Percentiles rank a stretch among this genome's conserved stretches.
Conservation (phyloP, 306 rosid species). For the Benincasa hispida region DNA sequence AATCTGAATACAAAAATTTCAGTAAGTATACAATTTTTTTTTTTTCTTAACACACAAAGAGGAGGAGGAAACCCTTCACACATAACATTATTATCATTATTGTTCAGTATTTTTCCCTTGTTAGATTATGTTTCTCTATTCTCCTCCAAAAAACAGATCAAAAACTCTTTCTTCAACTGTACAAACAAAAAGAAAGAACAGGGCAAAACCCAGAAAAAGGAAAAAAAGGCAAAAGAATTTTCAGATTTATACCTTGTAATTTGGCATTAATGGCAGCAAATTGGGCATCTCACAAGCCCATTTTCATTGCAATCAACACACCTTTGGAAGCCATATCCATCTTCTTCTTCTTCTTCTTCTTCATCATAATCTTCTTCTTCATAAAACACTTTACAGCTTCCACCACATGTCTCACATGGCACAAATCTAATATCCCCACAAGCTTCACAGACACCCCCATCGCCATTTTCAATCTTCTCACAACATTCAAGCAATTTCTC, state of each 20-base stretch:
- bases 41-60: not conserved
- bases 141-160: slow-evolving; percentile 11
- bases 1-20: slow-evolving; percentile 9
- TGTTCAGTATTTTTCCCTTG: not conserved
- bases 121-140: not conserved
- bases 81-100: not conserved
- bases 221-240: not conserved
- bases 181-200: slow-evolving; percentile 33
- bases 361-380: slow-evolving; percentile 32
- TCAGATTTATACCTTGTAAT: slow-evolving; percentile 22
- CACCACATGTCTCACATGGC: slow-evolving; percentile 83
- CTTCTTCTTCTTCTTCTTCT: slow-evolving; percentile 19
- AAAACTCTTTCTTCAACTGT: slow-evolving; percentile 20
- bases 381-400: slow-evolving; percentile 83
- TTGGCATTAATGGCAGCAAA: slow-evolving; percentile 42
- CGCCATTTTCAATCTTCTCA: slow-evolving; percentile 29
- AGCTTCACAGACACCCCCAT: slow-evolving; percentile 45
- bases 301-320: slow-evolving; percentile 86
- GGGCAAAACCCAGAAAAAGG: not conserved
- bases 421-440: slow-evolving; percentile 90
- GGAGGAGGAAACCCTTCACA: not conserved
- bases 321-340: slow-evolving; percentile 54
- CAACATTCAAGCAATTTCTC: slow-evolving; percentile 56
- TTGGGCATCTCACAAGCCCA: slow-evolving; percentile 68
- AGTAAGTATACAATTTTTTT: slow-evolving; percentile 4